Evolutionary conservation across 1,139 yeast species (phyloP).

Genomic region (Geotrichum armillariae): DNA sequence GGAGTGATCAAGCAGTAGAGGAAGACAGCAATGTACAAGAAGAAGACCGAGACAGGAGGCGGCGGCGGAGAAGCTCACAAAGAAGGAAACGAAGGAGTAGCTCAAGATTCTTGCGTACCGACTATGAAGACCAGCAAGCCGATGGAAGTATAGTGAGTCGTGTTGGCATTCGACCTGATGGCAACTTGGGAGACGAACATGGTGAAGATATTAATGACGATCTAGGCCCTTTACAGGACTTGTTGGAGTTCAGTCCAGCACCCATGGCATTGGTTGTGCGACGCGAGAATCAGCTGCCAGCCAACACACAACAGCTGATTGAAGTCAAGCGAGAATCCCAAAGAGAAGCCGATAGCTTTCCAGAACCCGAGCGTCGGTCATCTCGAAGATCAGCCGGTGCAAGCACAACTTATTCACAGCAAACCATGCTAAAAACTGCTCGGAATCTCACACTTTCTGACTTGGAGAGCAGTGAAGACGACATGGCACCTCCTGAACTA

Average conservation of each 20-base stretch:
- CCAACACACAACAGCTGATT: background rate
- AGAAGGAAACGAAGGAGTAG: conserved; percentile 8
- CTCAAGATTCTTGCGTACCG: conserved; percentile 3
- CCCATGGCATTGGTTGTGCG: conserved; percentile 2
- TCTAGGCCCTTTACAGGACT: background rate
- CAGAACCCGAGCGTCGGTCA: conserved; percentile 7
- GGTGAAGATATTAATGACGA: background rate
- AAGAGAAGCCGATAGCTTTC: too few relatives aligned
- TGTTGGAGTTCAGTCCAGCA: conserved; percentile 13
- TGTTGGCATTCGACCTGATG: conserved; percentile 3
- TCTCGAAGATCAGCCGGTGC: conserved; percentile 12
- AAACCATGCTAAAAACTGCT: conserved; percentile 13
- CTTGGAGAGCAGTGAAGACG: conserved; percentile 19
- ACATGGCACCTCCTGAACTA: conserved; percentile 14
- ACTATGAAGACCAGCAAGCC: background rate
- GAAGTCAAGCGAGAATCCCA: conserved; percentile 1
- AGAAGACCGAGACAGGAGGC: background rate
- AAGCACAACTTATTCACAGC: conserved; percentile 7
- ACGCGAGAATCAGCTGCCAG: background rate
- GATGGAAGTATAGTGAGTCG: background rate
- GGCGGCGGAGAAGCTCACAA: conserved; percentile 1
- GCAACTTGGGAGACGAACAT: background rate
- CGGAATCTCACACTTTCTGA: conserved; percentile 15
- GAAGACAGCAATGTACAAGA: background rate
- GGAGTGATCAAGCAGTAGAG: background rate